Percentiles rank a stretch among this genome's conserved stretches.
Conservation (phyloP, 1,284 basidiomycete species). For the Ustilago trichophora region DNA sequence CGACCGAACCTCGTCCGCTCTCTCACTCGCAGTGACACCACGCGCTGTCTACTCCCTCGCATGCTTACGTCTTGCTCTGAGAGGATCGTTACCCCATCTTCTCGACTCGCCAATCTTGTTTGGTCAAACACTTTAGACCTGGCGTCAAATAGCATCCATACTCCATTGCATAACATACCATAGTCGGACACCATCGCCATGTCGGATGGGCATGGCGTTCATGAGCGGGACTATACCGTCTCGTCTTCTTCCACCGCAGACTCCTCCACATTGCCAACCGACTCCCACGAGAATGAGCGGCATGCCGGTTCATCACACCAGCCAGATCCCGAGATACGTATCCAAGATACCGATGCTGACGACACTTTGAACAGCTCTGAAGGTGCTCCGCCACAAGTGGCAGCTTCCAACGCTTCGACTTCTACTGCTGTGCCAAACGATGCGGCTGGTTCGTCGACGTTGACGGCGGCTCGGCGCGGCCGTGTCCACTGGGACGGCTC, state of each 20-base stretch:
- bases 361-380: slow-evolving; percentile 10
- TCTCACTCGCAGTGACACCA: slow-evolving; percentile 17
- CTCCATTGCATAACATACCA: too few species aligned
- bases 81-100: too few species aligned
- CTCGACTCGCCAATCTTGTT: too few species aligned
- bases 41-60: too few species aligned
- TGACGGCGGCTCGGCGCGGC: slow-evolving; percentile 19
- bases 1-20: not conserved
- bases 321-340: slow-evolving; percentile 11
- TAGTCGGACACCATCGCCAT: too few species aligned
- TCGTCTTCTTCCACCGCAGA: slow-evolving; percentile 32
- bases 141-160: too few species aligned
- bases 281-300: slow-evolving; percentile 13
- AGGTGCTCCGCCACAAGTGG: not conserved
- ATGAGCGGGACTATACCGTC: slow-evolving; percentile 11
- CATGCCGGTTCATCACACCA: not conserved
- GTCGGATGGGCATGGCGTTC: slow-evolving; percentile 14
- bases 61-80: too few species aligned
- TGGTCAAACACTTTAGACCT: too few species aligned
- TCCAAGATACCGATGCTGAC: slow-evolving; percentile 15
- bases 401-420: slow-evolving; percentile 6
- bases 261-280: slow-evolving; percentile 27
- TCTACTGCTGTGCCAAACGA: slow-evolving; percentile 11
- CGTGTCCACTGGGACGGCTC: slow-evolving; percentile 48
- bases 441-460: not conserved